Base-by-base conservation (phyloP, 257 asterid genomes). In the Gentiana straminea region DNA sequence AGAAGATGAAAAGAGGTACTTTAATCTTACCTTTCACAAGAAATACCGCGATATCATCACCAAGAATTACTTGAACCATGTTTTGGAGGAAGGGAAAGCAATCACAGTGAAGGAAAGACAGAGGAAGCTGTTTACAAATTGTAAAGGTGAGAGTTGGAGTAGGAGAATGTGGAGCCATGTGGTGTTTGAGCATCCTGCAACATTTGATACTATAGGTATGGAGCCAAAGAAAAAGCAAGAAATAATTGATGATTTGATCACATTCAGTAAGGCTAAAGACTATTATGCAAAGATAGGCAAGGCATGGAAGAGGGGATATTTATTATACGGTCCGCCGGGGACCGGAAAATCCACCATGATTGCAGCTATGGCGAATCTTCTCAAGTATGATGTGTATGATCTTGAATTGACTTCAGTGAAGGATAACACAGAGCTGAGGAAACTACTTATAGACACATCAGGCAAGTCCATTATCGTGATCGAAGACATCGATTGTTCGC, bases 41-140 rank as follows among this genome's bases (percentile, higher is more conserved):
- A 61, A 10, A 0, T 37, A 71, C 45, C 73, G 79, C 0, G 74
- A 78, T 1, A 0, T 53, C 6, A 33, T 80, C 48, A 64, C 72
- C 2, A 33, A 60, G 0, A 5, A 8, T 8, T 83, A 83, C 15
- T 44, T 57, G 38, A 57, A 43, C 5, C 51, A 57, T 10, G 61
- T 57, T 11, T 57, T 57, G 52, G 51, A 57, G 1, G 51, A 57
- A 33, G 61, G 61, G 2, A 57, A 57, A 51, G 51, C 50, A 4
- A 57, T 57, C 12, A 32, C 9, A 0, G 33, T 15, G 3, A 43
- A 5, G 52, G 39, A 57, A 3, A 57, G 61, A 9, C 61, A 57
- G 15, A 43, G 61, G 38, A 57, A 57, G 51, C 13, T 57, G 13
- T 41, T 38, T 9, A 57, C 51, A 2, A 57, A 57, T n/a, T 34